A percentile compares a stretch with the other conserved stretches of the same genome.
These are phyloP conservation scores for Nicotiana sylvestris DNA, from an alignment of 257 asterid species.

Conservation along the genomic window DNA sequence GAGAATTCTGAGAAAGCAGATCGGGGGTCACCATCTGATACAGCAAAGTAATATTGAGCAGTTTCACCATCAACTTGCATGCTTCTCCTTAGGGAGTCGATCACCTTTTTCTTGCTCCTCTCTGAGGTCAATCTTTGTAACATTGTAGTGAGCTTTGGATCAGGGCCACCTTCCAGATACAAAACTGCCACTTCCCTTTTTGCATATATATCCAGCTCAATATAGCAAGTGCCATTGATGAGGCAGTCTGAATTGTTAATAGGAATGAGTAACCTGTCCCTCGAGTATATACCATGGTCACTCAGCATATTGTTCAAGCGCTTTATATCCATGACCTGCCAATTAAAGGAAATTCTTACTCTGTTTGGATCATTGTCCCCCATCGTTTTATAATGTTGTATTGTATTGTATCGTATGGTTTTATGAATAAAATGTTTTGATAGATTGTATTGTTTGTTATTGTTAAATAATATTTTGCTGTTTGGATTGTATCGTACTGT, in stretches of 20 bases:
- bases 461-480: no score
- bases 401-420: no score
- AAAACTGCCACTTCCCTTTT: conserved; percentile 94
- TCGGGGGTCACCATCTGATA: conserved; percentile 86
- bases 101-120: conserved; percentile 53
- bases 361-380: no score
- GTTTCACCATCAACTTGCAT: conserved; percentile 85
- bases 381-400: no score
- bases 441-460: no score
- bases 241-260: conserved; percentile 65
- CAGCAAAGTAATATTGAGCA: conserved; percentile 74
- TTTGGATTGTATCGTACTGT: no score
- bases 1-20: conserved; percentile 75
- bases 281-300: conserved; percentile 90
- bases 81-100: conserved; percentile 80
- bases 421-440: no score
- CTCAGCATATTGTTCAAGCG: conserved; percentile 97
- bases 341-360: not conserved
- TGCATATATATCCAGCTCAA: conserved; percentile 74
- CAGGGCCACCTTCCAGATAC: conserved; percentile 83
- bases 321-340: conserved; percentile 78
- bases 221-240: conserved; percentile 64
- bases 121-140: conserved; percentile 45
- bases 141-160: conserved; percentile 31
- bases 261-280: conserved; percentile 92